Base-by-base conservation (phyloP, 352 stramenopile species). In the Globisporangium uncinulatum region DNA sequence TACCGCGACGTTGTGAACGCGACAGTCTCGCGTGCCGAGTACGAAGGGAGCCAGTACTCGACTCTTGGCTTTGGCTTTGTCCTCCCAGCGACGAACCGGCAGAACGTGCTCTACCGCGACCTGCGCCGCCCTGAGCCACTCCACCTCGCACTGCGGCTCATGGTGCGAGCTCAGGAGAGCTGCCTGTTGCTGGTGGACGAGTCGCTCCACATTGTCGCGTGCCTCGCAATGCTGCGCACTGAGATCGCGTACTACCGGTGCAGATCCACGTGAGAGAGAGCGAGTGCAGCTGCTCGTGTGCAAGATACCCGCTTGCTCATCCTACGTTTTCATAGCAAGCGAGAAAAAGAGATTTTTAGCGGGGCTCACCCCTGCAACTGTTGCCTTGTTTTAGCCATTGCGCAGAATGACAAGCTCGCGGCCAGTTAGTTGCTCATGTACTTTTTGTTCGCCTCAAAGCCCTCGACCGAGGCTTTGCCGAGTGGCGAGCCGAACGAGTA, bases 401-500 rank as follows among this genome's bases (percentile, higher is more conserved):
- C 24, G 10, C 31, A 4, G 24, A 29, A 1, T 29, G 24, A 29
- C 4, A 29, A 29, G 24, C 24, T 29, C 24, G 24, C 24, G 24
- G 4, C 24, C 7, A 63, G 34, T 70, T 83, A 92, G 57, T 92
- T 92, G 72, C 79, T 92, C 82, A 92, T 92, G 58, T 76, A 88
- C 69, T 89, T 81, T 58, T 92, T 92, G 78, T 92, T 92, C 34
- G 76, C 59, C 0, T 70, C 69, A 41, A 89, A 92, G 7, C 76
- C 79, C 39, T 92, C 73, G 49, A 85, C 48, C 21, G 79, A 89
- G 1, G 92, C 92, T 64, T 97, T 97, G 46, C 92, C 94, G 34
- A 98, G 68, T 29, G 92, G 92, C 64, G 77, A 95, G 45, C 74
- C 83, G 63, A 89, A 83, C 36, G 80, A 92, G 80, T 94, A 98